phyloP scores from a whole-genome alignment of 73 alveolate genomes.

The Paramecium bursaria region DNA sequence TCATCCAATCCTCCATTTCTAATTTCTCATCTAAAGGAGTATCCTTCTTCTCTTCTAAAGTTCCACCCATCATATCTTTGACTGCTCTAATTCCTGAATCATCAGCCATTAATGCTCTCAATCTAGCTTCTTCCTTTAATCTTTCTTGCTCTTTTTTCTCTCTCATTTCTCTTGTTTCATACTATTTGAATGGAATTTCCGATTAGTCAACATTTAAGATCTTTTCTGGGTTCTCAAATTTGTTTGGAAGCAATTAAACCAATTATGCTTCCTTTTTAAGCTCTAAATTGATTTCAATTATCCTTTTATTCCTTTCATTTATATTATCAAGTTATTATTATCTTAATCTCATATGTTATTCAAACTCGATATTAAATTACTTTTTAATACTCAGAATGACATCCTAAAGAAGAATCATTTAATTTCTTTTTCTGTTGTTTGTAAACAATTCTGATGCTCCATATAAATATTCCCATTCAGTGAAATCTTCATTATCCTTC shows the following conservation, averaged over 20 bases:
- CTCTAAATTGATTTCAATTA: constrained; percentile 88
- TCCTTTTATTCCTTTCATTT: constrained; percentile 90
- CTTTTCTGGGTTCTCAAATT: constrained; percentile 90
- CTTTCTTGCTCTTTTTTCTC: constrained; percentile 90
- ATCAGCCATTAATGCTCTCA: constrained; percentile 94
- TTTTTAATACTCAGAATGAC: constrained; percentile 84
- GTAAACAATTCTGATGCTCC: constrained; percentile 93
- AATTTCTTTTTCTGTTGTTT: constrained; percentile 88
- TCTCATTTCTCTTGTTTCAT: constrained; percentile 92
- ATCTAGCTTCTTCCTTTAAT: constrained; percentile 91
- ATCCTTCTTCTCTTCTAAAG: constrained; percentile 90
- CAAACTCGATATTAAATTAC: constrained; percentile 90
- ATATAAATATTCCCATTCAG: constrained; percentile 86
- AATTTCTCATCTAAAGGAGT: constrained; percentile 84
- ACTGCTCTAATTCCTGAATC: constrained; percentile 95
- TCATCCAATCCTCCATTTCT: constrained; percentile 97
- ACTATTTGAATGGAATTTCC: constrained; percentile 87
- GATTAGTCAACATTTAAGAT: constrained; percentile 82
- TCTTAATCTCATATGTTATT: constrained; percentile 80
- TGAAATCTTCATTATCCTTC: constrained; percentile 76
- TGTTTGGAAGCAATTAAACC: constrained; percentile 82
- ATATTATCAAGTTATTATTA: constrained; percentile 86
- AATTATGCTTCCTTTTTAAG: constrained; percentile 88
- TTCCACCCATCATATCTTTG: constrained; percentile 96
- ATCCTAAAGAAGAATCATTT: constrained; percentile 86